Evolutionary conservation across 768 basidiomycete genomes (phyloP).

Genomic region (Phylloporus sp.): DNA sequence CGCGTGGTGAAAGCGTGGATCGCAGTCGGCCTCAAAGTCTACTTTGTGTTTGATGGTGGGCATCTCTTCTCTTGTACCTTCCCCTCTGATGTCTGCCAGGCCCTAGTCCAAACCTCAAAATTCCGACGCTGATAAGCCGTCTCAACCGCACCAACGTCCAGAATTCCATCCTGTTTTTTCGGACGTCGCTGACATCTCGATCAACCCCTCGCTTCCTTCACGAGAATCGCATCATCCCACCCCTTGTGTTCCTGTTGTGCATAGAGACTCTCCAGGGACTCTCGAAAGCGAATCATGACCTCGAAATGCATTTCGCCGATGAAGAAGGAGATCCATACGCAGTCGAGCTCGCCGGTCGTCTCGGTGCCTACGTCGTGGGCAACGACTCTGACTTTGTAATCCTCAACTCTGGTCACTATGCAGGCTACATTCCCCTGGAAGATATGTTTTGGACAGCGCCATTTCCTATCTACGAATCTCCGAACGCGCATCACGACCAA

Average conservation of each 20-base stretch:
- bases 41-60: constrained; percentile 82
- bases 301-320: constrained; percentile 69
- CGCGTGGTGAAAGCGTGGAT: constrained; percentile 64
- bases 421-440: constrained; percentile 70
- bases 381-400: constrained; percentile 83
- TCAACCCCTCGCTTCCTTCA: constrained; percentile 60
- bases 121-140: constrained; percentile 59
- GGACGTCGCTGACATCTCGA: constrained; percentile 65
- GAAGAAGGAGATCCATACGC: constrained; percentile 80
- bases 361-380: constrained; percentile 70
- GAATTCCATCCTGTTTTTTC: constrained; percentile 69
- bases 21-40: constrained; percentile 53
- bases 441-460: constrained; percentile 63
- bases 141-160: constrained; percentile 54
- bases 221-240: constrained; percentile 72
- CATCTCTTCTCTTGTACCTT: constrained; percentile 15
- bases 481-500: constrained; percentile 28
- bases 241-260: constrained; percentile 55
- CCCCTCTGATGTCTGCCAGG: constrained; percentile 40
- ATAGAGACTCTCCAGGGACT: constrained; percentile 48
- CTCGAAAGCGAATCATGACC: constrained; percentile 27
- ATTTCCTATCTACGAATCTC: constrained; percentile 22
- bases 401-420: constrained; percentile 69
- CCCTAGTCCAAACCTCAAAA: constrained; percentile 65
- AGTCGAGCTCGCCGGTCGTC: constrained; percentile 73